Evolutionary conservation across 2,329 filamentous ascomycete genomes (phyloP).

Genomic region (Venturia oleaginea): DNA sequence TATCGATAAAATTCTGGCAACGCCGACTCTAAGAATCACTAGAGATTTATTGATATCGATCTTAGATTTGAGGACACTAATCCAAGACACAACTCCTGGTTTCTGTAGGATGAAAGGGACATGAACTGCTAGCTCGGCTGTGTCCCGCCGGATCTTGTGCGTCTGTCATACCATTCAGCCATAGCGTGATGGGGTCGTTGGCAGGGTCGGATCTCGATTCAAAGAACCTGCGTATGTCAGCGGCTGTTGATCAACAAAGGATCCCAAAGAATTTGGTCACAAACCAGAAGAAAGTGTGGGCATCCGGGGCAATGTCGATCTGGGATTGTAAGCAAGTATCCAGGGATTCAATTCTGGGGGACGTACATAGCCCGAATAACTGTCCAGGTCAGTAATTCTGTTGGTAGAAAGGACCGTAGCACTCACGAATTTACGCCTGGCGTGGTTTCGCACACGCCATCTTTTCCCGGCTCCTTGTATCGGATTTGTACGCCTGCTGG

Average conservation of each 20-base stretch:
- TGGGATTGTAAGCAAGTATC: constrained; percentile 18
- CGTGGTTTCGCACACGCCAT: constrained; percentile 43
- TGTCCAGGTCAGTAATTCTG: neutral
- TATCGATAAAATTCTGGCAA: too few species aligned
- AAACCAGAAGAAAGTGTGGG: constrained; percentile 37
- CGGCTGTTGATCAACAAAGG: neutral
- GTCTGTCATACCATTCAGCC: constrained; percentile 49
- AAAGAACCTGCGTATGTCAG: constrained; percentile 27
- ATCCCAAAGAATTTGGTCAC: neutral
- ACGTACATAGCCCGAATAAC: constrained; percentile 7
- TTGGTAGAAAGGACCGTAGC: neutral
- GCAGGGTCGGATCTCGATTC: constrained; percentile 40
- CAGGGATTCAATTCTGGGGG: constrained; percentile 35
- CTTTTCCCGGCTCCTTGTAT: constrained; percentile 41
- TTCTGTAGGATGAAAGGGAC: too few species aligned
- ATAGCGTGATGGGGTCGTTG: constrained; percentile 41
- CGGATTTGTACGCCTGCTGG: constrained; percentile 38
- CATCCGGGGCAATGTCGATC: constrained; percentile 24
- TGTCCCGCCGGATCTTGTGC: constrained; percentile 28
- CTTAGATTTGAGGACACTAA: too few species aligned
- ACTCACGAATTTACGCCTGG: constrained; percentile 37
- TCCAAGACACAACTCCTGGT: too few species aligned
- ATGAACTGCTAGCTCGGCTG: too few species aligned
- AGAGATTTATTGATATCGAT: too few species aligned
- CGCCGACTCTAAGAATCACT: too few species aligned